A percentile compares a stretch with the other conserved stretches of the same genome.
phyloP scores from a whole-genome alignment of 495 filamentous ascomycete species.

The Xylaria bambusicola region DNA sequence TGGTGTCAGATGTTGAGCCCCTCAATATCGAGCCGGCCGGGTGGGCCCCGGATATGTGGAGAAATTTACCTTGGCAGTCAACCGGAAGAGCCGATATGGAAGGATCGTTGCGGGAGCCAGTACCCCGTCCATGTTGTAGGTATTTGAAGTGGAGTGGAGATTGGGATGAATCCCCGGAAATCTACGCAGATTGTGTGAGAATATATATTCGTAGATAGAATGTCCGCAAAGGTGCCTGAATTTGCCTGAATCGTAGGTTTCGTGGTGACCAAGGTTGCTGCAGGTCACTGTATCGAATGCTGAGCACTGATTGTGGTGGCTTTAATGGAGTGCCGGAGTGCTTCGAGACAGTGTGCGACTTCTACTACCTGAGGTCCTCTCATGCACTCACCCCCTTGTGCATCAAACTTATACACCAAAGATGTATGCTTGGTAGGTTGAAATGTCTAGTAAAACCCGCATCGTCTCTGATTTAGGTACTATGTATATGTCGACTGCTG shows the following conservation, averaged over 20 bases:
- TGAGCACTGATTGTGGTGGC: constrained; percentile 18
- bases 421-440: no score
- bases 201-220: constrained; percentile 10
- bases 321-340: constrained; percentile 12
- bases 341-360: constrained; percentile 15
- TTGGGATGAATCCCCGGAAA: constrained; percentile 6
- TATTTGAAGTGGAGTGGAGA: constrained; percentile 7
- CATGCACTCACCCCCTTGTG: no score
- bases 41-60: constrained; percentile 4
- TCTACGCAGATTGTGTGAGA: no score
- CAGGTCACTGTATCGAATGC: not conserved
- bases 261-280: constrained; percentile 6
- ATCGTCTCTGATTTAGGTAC: no score
- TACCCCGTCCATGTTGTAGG: constrained; percentile 4
- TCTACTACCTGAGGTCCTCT: no score
- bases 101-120: constrained; percentile 8
- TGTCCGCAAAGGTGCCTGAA: constrained; percentile 7
- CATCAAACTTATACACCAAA: no score
- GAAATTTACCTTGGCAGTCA: constrained; percentile 7
- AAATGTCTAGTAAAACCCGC: no score
- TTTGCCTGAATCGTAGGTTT: constrained; percentile 5
- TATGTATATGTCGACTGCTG: no score
- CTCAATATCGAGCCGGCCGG: not conserved
- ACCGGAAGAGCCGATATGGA: constrained; percentile 5
- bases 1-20: constrained; percentile 5